Percentiles rank a stretch among this genome's conserved stretches.
phyloP scores from a whole-genome alignment of 73 alveolate species.

The Stentor roeselii region DNA sequence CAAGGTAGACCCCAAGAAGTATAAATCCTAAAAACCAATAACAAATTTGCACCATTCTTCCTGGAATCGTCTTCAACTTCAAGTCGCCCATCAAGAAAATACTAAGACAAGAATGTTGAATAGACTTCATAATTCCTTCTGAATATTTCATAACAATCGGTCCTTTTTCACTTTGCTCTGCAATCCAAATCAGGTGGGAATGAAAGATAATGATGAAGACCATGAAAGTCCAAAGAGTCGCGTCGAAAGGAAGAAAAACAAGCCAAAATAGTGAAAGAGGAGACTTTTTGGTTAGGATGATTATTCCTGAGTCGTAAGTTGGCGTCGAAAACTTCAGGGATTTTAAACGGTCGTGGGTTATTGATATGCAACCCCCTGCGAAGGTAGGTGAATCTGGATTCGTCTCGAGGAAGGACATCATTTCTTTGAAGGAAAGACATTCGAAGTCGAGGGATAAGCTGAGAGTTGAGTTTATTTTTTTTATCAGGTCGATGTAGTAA shows the following conservation, averaged over 20 bases:
- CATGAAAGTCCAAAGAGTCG: neutral
- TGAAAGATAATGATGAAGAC: neutral
- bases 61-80: neutral
- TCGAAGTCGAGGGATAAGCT: neutral
- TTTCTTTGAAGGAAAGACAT: neutral
- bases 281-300: neutral
- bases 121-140: neutral
- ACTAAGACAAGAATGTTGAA: neutral
- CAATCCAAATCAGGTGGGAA: conserved; percentile 15
- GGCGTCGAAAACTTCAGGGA: neutral
- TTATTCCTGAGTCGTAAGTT: neutral
- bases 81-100: neutral
- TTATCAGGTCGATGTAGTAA: neutral
- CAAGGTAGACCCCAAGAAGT: neutral
- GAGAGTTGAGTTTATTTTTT: neutral
- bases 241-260: neutral
- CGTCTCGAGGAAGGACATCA: neutral
- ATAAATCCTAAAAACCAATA: conserved; percentile 1
- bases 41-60: neutral
- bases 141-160: neutral
- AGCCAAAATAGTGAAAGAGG: neutral
- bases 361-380: neutral
- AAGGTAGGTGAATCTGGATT: neutral
- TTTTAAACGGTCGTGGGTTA: neutral
- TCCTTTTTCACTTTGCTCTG: conserved; percentile 1